Evolutionary conservation across 2,329 filamentous ascomycete species (phyloP).

Genomic region (Fusarium heterosporum): DNA sequence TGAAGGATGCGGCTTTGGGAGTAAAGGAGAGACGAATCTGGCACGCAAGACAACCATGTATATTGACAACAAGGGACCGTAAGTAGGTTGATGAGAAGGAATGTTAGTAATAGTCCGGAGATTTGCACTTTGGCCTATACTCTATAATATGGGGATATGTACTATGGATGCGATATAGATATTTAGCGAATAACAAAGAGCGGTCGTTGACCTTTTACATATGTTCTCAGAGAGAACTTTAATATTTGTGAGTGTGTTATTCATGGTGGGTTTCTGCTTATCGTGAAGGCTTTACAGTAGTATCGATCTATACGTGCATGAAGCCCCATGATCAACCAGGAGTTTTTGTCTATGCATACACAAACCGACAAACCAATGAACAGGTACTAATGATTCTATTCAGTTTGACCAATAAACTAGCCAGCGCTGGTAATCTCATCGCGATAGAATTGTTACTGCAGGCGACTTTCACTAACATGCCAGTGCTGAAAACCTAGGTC

Average conservation of each 20-base stretch:
- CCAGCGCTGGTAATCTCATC: too few relatives aligned
- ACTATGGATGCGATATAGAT: slow-evolving; percentile 24
- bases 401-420: too few relatives aligned
- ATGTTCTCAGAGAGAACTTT: not conserved
- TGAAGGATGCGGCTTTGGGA: slow-evolving; percentile 70
- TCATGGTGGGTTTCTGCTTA: not conserved
- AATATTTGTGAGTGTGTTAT: not conserved
- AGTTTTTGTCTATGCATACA: too few relatives aligned
- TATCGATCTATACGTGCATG: too few relatives aligned
- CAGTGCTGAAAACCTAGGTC: too few relatives aligned
- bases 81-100: slow-evolving; percentile 33
- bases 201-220: slow-evolving; percentile 13
- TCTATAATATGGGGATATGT: slow-evolving; percentile 23
- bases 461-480: too few relatives aligned
- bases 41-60: slow-evolving; percentile 70
- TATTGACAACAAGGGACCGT: slow-evolving; percentile 65
- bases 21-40: slow-evolving; percentile 72
- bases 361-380: too few relatives aligned
- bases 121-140: slow-evolving; percentile 5
- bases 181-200: slow-evolving; percentile 22
- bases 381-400: too few relatives aligned
- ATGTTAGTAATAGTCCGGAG: slow-evolving; percentile 2
- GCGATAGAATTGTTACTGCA: too few relatives aligned
- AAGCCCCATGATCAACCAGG: too few relatives aligned
- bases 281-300: not conserved